phyloP scores from a whole-genome alignment of 169 alveolate species.

The Eimeria necatrix region DNA sequence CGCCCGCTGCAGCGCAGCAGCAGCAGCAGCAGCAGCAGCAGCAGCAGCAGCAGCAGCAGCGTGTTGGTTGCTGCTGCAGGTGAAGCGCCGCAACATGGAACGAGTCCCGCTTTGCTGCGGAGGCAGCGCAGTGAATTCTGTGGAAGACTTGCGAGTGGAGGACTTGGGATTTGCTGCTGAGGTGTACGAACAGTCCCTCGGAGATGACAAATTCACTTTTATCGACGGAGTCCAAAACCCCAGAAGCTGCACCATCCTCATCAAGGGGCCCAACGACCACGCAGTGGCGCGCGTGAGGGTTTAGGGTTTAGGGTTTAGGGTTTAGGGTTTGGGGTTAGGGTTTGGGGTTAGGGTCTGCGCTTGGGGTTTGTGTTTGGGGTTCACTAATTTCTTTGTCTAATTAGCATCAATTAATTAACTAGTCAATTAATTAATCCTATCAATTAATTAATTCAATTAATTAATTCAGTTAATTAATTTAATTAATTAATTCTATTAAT shows the following conservation, averaged over 20 bases:
- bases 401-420: no score
- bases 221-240: slow-evolving; percentile 98
- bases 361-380: no score
- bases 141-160: slow-evolving; percentile 94
- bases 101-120: slow-evolving; percentile 99
- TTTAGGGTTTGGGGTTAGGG: no score
- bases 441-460: no score
- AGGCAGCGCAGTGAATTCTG: slow-evolving; percentile 98
- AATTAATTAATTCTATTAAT: no score
- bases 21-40: slow-evolving; percentile 35
- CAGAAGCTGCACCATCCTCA: slow-evolving; percentile 97
- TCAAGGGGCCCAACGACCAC: slow-evolving; percentile 99
- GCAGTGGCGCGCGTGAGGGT: slow-evolving; percentile 93
- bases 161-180: slow-evolving; percentile 98
- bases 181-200: slow-evolving; percentile 97
- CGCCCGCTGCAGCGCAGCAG: not conserved
- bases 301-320: no score
- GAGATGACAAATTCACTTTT: slow-evolving; percentile 99
- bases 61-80: slow-evolving; percentile 66
- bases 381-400: no score
- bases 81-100: slow-evolving; percentile 99
- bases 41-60: slow-evolving; percentile 11
- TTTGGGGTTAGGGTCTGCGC: no score
- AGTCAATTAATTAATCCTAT: no score
- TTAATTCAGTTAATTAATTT: no score